Base-by-base conservation (phyloP, 78 protist species). In the Cavenderia fasciculata region DNA sequence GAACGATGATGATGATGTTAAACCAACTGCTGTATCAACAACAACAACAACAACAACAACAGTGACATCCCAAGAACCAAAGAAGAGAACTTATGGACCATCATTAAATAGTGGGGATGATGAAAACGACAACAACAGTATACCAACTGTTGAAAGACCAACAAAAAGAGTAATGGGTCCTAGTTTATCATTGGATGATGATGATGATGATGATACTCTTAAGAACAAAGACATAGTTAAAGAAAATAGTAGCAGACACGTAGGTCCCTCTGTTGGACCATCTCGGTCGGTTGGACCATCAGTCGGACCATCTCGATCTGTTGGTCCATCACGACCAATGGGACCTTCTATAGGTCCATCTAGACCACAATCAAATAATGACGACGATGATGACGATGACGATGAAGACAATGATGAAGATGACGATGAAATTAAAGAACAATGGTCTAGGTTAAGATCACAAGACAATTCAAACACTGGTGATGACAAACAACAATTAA, bases 361-460 rank as follows among this genome's bases (percentile, higher is more conserved):
- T 27, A 38, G 69, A 25, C 69, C 69, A 14, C 33, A 47, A 34
- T 63, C 38, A 40, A n/a, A 63, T 63, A 47, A 63, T 63, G 47
- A 38, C 47, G 8, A 38, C n/a, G 72, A 63, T 40, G 46, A 76
- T n/a, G 74, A 62, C 33, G 73, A 62, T 46, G 18, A 31, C 38
- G 38, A 56, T 65, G 46, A 36, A 52, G 75, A 65, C 2, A 75
- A 78, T 10, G 76, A 78, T 27, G 49, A 47, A 41, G 52, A 65
- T 36, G 25, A 41, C 25, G 23, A 19, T 11, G 11, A 19, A 21
- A 21, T 4, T 31, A 29, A 78, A 54, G 23, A 43, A 19, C 54
- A 78, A 46, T 65, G 69, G 75, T 29, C 47, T 38, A 78, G 72
- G 66, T 65, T 59, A 1, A 62, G 75, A 49, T 51, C 27, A 29